phyloP scores from a whole-genome alignment of 2,329 filamentous ascomycete genomes.

The Trichoderma guizhouense region DNA sequence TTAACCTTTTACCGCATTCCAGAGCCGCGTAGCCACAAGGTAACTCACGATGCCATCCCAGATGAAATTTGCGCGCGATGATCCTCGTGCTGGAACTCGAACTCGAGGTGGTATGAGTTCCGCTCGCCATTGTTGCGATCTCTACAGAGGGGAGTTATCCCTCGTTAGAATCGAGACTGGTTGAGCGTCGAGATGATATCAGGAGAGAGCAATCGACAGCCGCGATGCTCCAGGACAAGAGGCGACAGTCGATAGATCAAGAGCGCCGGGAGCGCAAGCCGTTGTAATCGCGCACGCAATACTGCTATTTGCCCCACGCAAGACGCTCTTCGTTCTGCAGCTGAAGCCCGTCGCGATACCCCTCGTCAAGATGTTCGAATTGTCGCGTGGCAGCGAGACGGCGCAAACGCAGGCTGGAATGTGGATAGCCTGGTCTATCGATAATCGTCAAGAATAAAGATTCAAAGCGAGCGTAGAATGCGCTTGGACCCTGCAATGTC shows the following conservation, averaged over 20 bases:
- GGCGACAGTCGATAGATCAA: slow-evolving; percentile 23
- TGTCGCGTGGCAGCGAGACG: neutral
- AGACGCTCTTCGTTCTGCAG: neutral
- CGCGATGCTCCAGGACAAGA: slow-evolving; percentile 25
- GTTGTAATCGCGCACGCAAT: neutral
- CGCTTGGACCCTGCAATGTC: slow-evolving; percentile 14
- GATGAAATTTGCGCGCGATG: slow-evolving; percentile 38
- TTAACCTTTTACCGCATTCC: slow-evolving; percentile 22
- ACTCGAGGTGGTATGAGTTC: slow-evolving; percentile 22
- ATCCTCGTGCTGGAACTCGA: slow-evolving; percentile 21
- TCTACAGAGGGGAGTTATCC: slow-evolving; percentile 6
- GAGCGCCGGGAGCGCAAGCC: slow-evolving; percentile 12
- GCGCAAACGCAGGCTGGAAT: slow-evolving; percentile 10
- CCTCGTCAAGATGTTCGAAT: neutral
- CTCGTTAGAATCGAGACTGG: slow-evolving; percentile 17
- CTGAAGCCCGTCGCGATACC: neutral
- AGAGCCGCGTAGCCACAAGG: neutral
- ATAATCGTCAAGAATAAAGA: neutral
- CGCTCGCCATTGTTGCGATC: slow-evolving; percentile 21
- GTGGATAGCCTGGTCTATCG: neutral
- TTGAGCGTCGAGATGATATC: neutral
- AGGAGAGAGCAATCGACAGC: neutral
- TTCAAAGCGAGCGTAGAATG: neutral
- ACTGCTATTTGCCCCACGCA: neutral
- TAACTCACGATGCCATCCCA: slow-evolving; percentile 50